Percentiles rank a stretch among this genome's conserved stretches.
Evolutionary conservation across 768 basidiomycete species (phyloP).

Genomic region (Lactarius sp.): DNA sequence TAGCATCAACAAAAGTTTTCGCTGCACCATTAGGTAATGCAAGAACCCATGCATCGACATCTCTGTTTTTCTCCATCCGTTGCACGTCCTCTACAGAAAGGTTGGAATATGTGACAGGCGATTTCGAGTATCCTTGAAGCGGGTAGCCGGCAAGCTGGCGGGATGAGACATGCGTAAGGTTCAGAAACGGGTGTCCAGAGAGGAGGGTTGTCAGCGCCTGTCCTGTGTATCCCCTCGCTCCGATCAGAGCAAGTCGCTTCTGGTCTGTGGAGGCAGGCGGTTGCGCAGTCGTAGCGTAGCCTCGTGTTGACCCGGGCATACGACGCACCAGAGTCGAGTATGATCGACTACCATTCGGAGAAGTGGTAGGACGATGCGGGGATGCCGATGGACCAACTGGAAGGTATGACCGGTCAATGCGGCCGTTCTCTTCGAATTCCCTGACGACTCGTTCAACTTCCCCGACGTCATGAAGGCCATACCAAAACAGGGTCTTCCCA

Average conservation of each 20-base stretch:
- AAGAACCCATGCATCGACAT: constrained; percentile 98
- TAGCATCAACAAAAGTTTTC: constrained; percentile 94
- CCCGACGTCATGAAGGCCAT: constrained; percentile 84
- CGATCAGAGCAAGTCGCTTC: constrained; percentile 93
- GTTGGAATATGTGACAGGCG: constrained; percentile 69
- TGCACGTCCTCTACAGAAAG: constrained; percentile 75
- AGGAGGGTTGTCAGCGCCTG: constrained; percentile 86
- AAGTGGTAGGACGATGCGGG: constrained; percentile 41
- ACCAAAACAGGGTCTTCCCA: constrained; percentile 96
- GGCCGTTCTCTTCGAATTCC: constrained; percentile 58
- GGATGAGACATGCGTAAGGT: constrained; percentile 93
- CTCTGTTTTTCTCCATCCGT: constrained; percentile 80
- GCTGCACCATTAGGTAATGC: constrained; percentile 96
- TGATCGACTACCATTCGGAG: constrained; percentile 43
- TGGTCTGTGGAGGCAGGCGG: constrained; percentile 48
- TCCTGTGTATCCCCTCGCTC: constrained; percentile 94
- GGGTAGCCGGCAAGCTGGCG: constrained; percentile 84
- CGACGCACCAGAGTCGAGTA: constrained; percentile 57
- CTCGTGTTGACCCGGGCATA: constrained; percentile 50
- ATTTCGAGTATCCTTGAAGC: constrained; percentile 78
- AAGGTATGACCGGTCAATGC: constrained; percentile 85
- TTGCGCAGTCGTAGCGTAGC: constrained; percentile 69
- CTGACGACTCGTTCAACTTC: constrained; percentile 88
- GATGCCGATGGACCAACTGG: constrained; percentile 77
- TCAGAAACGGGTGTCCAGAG: constrained; percentile 80